These are phyloP conservation scores for Globisporangium perplexum DNA, from an alignment of 352 stramenopile genomes.

Conservation along the genomic window DNA sequence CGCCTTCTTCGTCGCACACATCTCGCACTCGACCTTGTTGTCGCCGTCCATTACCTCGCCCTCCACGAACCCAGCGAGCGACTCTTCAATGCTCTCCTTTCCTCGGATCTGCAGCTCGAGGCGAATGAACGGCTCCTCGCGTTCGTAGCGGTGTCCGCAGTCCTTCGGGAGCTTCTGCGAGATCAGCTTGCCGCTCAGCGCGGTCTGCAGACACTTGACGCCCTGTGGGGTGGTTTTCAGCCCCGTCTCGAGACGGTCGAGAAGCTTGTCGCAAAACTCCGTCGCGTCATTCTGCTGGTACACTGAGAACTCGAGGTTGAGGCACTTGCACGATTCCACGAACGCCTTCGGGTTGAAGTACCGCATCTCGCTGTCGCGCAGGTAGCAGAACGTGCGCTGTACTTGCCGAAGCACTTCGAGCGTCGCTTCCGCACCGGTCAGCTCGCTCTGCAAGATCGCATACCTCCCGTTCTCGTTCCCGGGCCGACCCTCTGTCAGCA, in stretches of 20 bases:
- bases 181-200: slow-evolving; percentile 78
- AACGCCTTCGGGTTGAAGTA: slow-evolving; percentile 87
- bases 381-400: slow-evolving; percentile 87
- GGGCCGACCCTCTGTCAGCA: slow-evolving; percentile 89
- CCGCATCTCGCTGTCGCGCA: slow-evolving; percentile 80
- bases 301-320: slow-evolving; percentile 92
- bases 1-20: slow-evolving; percentile 97
- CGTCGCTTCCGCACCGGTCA: slow-evolving; percentile 73
- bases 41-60: slow-evolving; percentile 99
- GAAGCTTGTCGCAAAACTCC: slow-evolving; percentile 98
- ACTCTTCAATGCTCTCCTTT: slow-evolving; percentile 98
- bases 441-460: slow-evolving; percentile 72
- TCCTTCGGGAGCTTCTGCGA: slow-evolving; percentile 89
- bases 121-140: slow-evolving; percentile 96
- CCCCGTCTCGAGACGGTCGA: slow-evolving; percentile 96
- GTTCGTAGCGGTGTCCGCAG: slow-evolving; percentile 91
- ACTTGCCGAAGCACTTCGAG: slow-evolving; percentile 88
- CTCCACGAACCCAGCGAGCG: slow-evolving; percentile 95
- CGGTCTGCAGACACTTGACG: slow-evolving; percentile 64
- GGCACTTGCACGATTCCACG: slow-evolving; percentile 84
- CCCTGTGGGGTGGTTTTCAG: slow-evolving; percentile 90
- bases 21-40: slow-evolving; percentile 98
- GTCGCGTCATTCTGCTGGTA: slow-evolving; percentile 99
- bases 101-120: slow-evolving; percentile 97
- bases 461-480: slow-evolving; percentile 96